Evolutionary conservation across 1,284 basidiomycete genomes (phyloP).

Genomic region (Cronartium quercuum): DNA sequence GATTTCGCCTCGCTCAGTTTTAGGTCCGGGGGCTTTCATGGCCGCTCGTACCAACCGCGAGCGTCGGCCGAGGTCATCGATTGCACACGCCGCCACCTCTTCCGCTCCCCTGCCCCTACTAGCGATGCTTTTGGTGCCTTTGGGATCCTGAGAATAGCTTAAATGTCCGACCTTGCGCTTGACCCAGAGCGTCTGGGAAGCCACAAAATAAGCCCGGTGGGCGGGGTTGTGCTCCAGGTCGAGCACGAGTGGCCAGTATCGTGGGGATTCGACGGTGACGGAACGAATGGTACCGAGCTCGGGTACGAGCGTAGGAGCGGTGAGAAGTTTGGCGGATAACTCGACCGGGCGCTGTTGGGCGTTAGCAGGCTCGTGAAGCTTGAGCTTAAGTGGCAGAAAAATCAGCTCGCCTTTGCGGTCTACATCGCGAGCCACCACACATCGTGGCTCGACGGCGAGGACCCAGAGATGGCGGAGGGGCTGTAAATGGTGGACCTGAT

Average conservation of each 20-base stretch:
- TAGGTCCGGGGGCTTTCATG: constrained; percentile 10
- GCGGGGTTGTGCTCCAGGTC: constrained; percentile 61
- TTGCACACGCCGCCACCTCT: constrained; percentile 31
- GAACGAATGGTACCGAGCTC: constrained; percentile 70
- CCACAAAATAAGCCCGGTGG: constrained; percentile 65
- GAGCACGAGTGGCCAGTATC: constrained; percentile 87
- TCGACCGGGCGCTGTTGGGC: constrained; percentile 28
- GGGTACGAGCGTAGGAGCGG: constrained; percentile 84
- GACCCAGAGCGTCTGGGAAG: constrained; percentile 75
- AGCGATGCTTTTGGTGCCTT: constrained; percentile 73
- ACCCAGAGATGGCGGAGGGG: constrained; percentile 93
- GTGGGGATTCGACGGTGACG: constrained; percentile 78
- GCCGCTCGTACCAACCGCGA: constrained; percentile 17
- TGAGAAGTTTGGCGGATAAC: constrained; percentile 58
- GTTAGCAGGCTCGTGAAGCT: constrained; percentile 57
- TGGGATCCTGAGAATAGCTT: constrained; percentile 84
- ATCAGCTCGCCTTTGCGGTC: constrained; percentile 74
- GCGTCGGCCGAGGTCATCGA: constrained; percentile 34
- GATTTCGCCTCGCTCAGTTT: background rate
- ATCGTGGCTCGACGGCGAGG: constrained; percentile 85
- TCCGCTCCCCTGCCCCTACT: constrained; percentile 38
- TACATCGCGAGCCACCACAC: constrained; percentile 81
- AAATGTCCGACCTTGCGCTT: constrained; percentile 87
- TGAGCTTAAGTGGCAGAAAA: constrained; percentile 82
- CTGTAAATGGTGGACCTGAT: constrained; percentile 87